Conservation (phyloP, 768 basidiomycete genomes). For the Gautieria morchelliformis region DNA sequence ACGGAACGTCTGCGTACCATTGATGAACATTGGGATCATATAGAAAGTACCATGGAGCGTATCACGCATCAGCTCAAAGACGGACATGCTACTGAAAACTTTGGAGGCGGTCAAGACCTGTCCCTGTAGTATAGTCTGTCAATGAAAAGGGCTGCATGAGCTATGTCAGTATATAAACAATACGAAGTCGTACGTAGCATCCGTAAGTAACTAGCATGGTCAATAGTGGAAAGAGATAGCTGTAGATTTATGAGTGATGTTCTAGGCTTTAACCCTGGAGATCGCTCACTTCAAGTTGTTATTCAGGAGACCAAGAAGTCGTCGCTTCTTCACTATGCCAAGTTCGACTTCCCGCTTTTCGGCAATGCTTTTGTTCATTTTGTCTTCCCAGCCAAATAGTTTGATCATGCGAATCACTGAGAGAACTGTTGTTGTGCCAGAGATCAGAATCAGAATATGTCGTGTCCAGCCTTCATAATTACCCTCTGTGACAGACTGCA, state of each 20-base stretch:
- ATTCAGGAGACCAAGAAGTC: conserved; percentile 40
- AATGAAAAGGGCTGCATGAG: background rate
- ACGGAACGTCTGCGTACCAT: background rate
- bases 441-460: background rate
- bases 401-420: conserved; percentile 60
- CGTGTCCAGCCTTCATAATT: background rate
- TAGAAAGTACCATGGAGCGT: conserved; percentile 22
- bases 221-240: conserved; percentile 48
- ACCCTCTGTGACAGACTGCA: conserved; percentile 56
- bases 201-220: conserved; percentile 60
- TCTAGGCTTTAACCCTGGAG: background rate
- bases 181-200: conserved; percentile 37
- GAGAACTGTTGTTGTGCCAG: conserved; percentile 31
- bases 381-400: conserved; percentile 45
- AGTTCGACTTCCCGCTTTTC: conserved; percentile 57
- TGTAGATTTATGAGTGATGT: conserved; percentile 15
- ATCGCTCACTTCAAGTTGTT: conserved; percentile 31
- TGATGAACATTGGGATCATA: conserved; percentile 21
- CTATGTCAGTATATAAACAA: background rate
- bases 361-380: conserved; percentile 41
- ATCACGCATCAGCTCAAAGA: too few species aligned
- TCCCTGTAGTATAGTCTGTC: background rate
- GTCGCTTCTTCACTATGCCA: conserved; percentile 39
- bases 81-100: conserved; percentile 30
- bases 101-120: conserved; percentile 19